Evolutionary conservation across 164 flowering plant species (phyloP).

Genomic region (Hamamelis virginiana): DNA sequence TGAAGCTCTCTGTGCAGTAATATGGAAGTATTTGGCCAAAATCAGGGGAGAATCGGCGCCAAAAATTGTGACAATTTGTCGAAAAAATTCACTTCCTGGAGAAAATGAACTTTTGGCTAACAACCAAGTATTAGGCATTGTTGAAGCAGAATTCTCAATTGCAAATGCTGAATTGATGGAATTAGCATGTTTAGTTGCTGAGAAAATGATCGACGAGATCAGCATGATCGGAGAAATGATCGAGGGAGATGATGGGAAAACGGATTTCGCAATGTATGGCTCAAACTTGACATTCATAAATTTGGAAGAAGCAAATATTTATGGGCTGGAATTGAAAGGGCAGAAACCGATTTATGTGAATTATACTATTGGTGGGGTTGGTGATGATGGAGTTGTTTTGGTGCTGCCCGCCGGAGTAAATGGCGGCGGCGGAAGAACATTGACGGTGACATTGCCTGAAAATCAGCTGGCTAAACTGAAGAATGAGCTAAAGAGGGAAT

Average conservation of each 20-base stretch:
- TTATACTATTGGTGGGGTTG: constrained; percentile 53
- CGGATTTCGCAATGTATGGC: constrained; percentile 57
- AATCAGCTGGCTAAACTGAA: too few species aligned
- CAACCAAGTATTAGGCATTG: constrained; percentile 38
- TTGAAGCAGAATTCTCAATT: constrained; percentile 33
- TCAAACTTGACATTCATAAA: constrained; percentile 69
- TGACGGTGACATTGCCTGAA: too few species aligned
- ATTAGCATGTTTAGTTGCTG: constrained; percentile 38
- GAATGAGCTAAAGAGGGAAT: constrained; percentile 32
- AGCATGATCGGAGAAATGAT: constrained; percentile 31
- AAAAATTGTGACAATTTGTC: constrained; percentile 43
- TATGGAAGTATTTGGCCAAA: constrained; percentile 66
- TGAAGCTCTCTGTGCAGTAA: constrained; percentile 45
- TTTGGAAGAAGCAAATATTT: constrained; percentile 44
- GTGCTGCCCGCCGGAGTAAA: constrained; percentile 46
- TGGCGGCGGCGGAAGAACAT: constrained; percentile 29
- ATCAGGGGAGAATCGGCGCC: constrained; percentile 33
- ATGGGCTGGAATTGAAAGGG: constrained; percentile 54
- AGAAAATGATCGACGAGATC: constrained; percentile 31
- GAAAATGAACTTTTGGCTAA: constrained; percentile 33
- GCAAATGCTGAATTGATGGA: constrained; percentile 28
- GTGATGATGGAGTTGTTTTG: constrained; percentile 69
- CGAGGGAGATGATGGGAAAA: constrained; percentile 31
- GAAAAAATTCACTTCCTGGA: constrained; percentile 7
- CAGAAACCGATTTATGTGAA: constrained; percentile 44